Percentiles rank a stretch among this genome's conserved stretches.
Conservation (phyloP, 176 grass and related monocot species). For the Hyparrhenia diplandra region DNA sequence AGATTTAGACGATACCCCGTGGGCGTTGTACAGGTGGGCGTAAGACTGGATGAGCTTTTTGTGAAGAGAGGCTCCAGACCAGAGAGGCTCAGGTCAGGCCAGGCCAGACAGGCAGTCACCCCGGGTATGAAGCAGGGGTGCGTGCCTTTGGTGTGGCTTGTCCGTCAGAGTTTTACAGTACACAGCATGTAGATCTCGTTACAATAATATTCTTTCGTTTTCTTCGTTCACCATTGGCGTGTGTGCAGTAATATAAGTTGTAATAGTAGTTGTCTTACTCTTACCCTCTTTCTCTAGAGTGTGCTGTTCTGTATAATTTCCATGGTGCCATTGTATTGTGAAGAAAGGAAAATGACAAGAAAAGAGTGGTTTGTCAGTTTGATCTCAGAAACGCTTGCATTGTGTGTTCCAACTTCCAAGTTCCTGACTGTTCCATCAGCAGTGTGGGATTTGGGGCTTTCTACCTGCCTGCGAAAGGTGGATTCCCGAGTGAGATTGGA, state of each 20-base stretch:
- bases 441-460: too few species aligned
- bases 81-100: conserved; percentile 52
- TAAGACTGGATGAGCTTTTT: conserved; percentile 35
- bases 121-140: conserved; percentile 28
- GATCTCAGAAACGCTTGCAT: too few species aligned
- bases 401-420: too few species aligned
- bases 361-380: too few species aligned
- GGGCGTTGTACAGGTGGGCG: conserved; percentile 77
- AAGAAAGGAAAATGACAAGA: too few species aligned
- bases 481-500: too few species aligned
- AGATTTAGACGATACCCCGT: conserved; percentile 27
- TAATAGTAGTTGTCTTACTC: conserved; percentile 10
- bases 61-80: conserved; percentile 16
- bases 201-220: conserved; percentile 44
- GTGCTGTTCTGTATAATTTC: too few species aligned
- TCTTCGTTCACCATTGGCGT: conserved; percentile 9
- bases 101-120: neutral
- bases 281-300: too few species aligned
- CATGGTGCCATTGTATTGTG: too few species aligned
- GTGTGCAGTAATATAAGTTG: conserved; percentile 31
- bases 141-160: neutral
- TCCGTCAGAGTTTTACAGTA: conserved; percentile 48
- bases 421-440: too few species aligned
- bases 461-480: too few species aligned
- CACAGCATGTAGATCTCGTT: conserved; percentile 70